These are phyloP conservation scores for Rubia tinctorum DNA, from an alignment of 305 asterid genomes.

Conservation along the genomic window DNA sequence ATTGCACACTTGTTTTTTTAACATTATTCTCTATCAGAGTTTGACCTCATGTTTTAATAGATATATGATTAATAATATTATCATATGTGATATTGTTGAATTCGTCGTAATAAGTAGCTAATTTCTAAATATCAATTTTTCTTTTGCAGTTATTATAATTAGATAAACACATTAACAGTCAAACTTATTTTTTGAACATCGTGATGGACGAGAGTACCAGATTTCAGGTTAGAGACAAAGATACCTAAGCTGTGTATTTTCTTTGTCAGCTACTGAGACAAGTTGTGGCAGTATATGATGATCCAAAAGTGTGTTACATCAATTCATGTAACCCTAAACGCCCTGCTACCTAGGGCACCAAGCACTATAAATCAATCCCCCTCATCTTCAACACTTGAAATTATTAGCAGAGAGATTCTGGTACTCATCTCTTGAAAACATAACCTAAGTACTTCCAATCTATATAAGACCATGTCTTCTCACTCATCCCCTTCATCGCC, in stretches of 20 bases:
- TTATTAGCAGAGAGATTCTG: background rate
- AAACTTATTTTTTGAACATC: too few relatives aligned
- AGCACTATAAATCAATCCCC: conserved; percentile 3
- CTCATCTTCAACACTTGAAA: conserved; percentile 19
- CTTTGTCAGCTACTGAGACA: conserved; percentile 41
- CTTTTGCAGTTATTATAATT: too few relatives aligned
- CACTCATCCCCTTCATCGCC: conserved; percentile 28
- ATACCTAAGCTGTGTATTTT: conserved; percentile 17
- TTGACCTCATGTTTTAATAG: too few relatives aligned
- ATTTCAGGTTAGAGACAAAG: background rate
- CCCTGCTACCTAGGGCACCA: conserved; percentile 1
- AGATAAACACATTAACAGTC: too few relatives aligned
- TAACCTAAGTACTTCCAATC: background rate
- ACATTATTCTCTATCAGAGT: too few relatives aligned
- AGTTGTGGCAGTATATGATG: conserved; percentile 20
- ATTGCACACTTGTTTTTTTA: too few relatives aligned
- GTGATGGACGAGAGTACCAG: too few relatives aligned
- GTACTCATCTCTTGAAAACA: conserved; percentile 8
- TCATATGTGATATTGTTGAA: too few relatives aligned
- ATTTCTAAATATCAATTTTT: too few relatives aligned
- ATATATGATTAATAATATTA: too few relatives aligned
- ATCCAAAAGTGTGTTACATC: background rate
- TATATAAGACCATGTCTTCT: conserved; percentile 20
- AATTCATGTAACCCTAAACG: conserved; percentile 9
- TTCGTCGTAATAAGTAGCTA: too few relatives aligned